A percentile compares a stretch with the other conserved stretches of the same genome.
phyloP scores from a whole-genome alignment of 768 basidiomycete species.

The Sarcomyxa edulis region DNA sequence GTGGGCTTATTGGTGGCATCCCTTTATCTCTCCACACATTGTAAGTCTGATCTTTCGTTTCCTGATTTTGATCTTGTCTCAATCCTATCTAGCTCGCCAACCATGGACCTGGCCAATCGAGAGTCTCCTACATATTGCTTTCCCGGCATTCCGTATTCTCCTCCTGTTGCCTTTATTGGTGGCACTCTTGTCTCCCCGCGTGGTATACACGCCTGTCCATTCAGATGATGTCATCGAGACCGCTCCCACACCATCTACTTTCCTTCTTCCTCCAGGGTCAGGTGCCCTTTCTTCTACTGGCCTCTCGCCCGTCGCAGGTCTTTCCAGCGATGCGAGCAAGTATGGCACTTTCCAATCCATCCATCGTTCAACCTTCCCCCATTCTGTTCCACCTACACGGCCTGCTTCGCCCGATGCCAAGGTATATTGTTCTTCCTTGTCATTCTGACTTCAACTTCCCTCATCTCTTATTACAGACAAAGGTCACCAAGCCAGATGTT shows the following conservation, averaged over 20 bases:
- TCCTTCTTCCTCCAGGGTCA: slow-evolving; percentile 49
- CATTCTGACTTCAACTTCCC: background rate
- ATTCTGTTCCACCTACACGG: slow-evolving; percentile 51
- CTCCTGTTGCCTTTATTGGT: slow-evolving; percentile 56
- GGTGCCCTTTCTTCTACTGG: slow-evolving; percentile 43
- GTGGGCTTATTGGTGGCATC: slow-evolving; percentile 47
- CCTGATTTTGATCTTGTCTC: slow-evolving; percentile 3
- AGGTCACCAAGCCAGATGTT: slow-evolving; percentile 44
- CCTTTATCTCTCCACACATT: slow-evolving; percentile 26
- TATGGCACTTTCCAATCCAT: slow-evolving; percentile 76
- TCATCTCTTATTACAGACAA: background rate
- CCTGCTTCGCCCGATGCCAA: slow-evolving; percentile 44
- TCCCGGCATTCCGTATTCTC: slow-evolving; percentile 63
- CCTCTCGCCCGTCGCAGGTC: slow-evolving; percentile 38
- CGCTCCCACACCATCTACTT: slow-evolving; percentile 41
- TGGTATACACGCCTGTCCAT: slow-evolving; percentile 52
- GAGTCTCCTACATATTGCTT: slow-evolving; percentile 32
- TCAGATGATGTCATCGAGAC: slow-evolving; percentile 35
- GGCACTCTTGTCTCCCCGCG: slow-evolving; percentile 57
- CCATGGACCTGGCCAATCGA: slow-evolving; percentile 19
- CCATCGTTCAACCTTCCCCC: slow-evolving; percentile 41
- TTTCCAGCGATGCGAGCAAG: slow-evolving; percentile 43
- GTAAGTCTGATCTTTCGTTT: slow-evolving; percentile 20
- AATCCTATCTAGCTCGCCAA: background rate
- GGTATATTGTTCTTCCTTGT: background rate